Evolutionary conservation across 2,329 filamentous ascomycete species (phyloP).

Genomic region (Alternaria tenuissima): DNA sequence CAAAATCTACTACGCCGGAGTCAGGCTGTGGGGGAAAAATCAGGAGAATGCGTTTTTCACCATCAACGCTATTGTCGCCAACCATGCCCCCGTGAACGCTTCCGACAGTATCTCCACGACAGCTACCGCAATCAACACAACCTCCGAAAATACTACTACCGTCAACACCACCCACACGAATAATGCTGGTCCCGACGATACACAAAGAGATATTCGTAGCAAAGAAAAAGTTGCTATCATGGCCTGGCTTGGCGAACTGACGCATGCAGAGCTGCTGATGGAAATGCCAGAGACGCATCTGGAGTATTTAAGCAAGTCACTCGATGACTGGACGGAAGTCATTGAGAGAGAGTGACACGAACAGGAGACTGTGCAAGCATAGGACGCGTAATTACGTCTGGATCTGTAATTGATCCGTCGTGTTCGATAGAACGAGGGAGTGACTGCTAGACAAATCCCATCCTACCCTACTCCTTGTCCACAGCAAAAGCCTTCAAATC

Average conservation of each 20-base stretch:
- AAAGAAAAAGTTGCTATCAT: not conserved
- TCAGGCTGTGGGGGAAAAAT: not conserved
- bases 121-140: not conserved
- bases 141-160: not conserved
- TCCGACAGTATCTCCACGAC: too few species aligned
- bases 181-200: not conserved
- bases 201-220: not conserved
- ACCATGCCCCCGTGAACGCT: not conserved
- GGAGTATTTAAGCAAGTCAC: not conserved
- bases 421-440: not conserved
- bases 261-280: not conserved
- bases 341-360: not conserved
- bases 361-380: not conserved
- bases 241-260: not conserved
- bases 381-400: not conserved
- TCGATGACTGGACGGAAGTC: not conserved
- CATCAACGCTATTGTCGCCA: not conserved
- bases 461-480: slow-evolving; percentile 39
- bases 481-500: slow-evolving; percentile 61
- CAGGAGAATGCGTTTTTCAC: too few species aligned
- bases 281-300: not conserved
- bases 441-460: not conserved
- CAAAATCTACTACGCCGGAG: not conserved
- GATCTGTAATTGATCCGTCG: not conserved
- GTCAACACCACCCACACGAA: not conserved